These are phyloP conservation scores for Pisolithus sp. DNA, from an alignment of 768 basidiomycete genomes.

Conservation along the genomic window DNA sequence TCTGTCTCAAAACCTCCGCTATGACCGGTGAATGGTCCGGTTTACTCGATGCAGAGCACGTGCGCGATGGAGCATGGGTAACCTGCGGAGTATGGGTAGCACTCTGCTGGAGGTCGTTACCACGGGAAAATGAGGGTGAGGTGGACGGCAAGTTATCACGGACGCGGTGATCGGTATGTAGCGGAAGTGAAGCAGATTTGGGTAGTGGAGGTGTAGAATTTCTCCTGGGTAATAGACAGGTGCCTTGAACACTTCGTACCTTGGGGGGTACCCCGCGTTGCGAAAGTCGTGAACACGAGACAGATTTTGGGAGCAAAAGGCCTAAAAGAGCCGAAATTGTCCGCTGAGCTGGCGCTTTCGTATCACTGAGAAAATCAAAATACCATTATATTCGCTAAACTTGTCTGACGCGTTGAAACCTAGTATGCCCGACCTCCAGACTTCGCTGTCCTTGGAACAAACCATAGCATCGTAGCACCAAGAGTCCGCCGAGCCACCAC, in stretches of 20 bases:
- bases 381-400: conserved; percentile 63
- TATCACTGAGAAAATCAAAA: conserved; percentile 1
- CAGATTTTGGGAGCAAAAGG: conserved; percentile 47
- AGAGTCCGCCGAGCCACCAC: conserved; percentile 73
- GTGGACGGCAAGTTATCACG: conserved; percentile 21
- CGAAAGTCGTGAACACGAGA: conserved; percentile 36
- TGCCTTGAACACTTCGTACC: conserved; percentile 44
- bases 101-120: conserved; percentile 22
- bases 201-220: conserved; percentile 78
- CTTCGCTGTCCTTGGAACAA: conserved; percentile 60
- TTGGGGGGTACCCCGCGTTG: conserved; percentile 48
- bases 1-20: conserved; percentile 70
- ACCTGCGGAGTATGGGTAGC: conserved; percentile 22
- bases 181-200: conserved; percentile 71
- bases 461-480: conserved; percentile 69
- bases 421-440: conserved; percentile 73
- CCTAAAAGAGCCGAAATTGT: conserved; percentile 25
- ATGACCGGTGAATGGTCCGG: conserved; percentile 66
- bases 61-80: conserved; percentile 18
- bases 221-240: conserved; percentile 36
- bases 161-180: conserved; percentile 49
- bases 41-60: conserved; percentile 13
- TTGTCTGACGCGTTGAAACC: conserved; percentile 69
- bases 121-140: conserved; percentile 16
- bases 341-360: conserved; percentile 1